Base-by-base conservation (phyloP, 768 basidiomycete genomes). In the Suillus subalutaceus region DNA sequence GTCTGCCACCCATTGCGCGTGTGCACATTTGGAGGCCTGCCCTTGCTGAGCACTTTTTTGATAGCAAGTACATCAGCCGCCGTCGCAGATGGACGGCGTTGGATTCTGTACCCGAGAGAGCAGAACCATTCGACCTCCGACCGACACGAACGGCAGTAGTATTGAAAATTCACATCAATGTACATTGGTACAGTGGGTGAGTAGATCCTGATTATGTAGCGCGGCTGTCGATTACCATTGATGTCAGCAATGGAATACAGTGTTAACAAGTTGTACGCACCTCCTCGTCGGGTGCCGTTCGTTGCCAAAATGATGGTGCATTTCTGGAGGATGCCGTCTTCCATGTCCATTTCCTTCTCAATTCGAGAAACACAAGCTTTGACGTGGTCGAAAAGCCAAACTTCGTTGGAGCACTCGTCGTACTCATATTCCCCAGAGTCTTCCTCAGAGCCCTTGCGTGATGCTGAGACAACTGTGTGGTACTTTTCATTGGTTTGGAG, bases 381-480 rank as follows among this genome's bases (percentile, higher is more conserved):
- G 52, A 69, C 61, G 6, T 38, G 15, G 10, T 23, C 23, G 12
- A 41, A 40, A 41, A 37, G 20, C 57, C 35, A 59, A 18, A 9
- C 15, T 15, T 40, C 61, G 26, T 46, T 30, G 26, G 60, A 44
- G 37, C 7, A 3, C 18, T 43, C 18, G 43, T 44, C 18, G 4
- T 62, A 12, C 20, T 62, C 61, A n/a, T 62, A 12, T 18, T 62
- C 61, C 38, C 41, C 61, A 61, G 37, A n/a, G 32, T 40, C 43
- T 50, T n/a, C 38, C 44, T 20, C 44, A 10, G 44, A 48, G 10
- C 12, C 43, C n/a, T 40, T 41, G 18, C 37, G 50, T 56, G 26
- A 35, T 41, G n/a, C 43, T 6, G 15, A 30, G 7, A 63, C 23
- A 1, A 63, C 48, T 16, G 60, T 59, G 20, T 9, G 10, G 16